Base-by-base conservation (phyloP, 2,329 filamentous ascomycete genomes). In the Talaromyces piceae region DNA sequence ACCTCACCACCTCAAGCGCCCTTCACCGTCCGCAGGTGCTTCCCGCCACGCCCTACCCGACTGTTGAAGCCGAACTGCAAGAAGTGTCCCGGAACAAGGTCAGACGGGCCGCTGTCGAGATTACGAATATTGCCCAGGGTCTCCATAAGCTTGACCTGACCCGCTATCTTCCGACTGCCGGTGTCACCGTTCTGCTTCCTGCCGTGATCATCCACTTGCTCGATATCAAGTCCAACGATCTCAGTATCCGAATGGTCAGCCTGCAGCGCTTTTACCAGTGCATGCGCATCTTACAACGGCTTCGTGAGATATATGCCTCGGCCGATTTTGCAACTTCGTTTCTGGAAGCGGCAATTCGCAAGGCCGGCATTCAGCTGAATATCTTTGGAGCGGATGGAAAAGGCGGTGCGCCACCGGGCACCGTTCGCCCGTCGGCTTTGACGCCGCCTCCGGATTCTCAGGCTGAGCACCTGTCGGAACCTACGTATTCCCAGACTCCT, bases 311-410 rank as follows among this genome's bases (percentile, higher is more conserved):
- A 26, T 96, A 97, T 63, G 84, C 90, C 0, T 90, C 91, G 0
- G 91, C 91, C n/a, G 91, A 96, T 67, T 95, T 93, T 61, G 90
- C 89, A n/a, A 91, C 88, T 1, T 88, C 88, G 2, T 96, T 96
- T 73, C 77, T 96, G n/a, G 88, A 95, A 65, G 89, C 90, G 1
- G 89, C 90, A 1, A 86, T 95, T 56, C 84, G 87, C 56, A 94
- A 95, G 72, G 88, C 88, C 7, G 83, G 87, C 51, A 90, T 93
- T 56, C 83, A 87, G 51, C 75, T 89, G 33, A 51, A 54, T 41
- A 28, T 53, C 5, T 13, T 31, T 11, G 51, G 41, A 16, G 28
- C 48, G 16, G 52, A 51, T 27, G 37, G 25, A 5, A 41, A 41
- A 26, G 66, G 59, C 27, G 53, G 33, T 41, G 47, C 27, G 50